These are phyloP conservation scores for Nicotiana otophora DNA, from an alignment of 257 asterid species.

Conservation along the genomic window DNA sequence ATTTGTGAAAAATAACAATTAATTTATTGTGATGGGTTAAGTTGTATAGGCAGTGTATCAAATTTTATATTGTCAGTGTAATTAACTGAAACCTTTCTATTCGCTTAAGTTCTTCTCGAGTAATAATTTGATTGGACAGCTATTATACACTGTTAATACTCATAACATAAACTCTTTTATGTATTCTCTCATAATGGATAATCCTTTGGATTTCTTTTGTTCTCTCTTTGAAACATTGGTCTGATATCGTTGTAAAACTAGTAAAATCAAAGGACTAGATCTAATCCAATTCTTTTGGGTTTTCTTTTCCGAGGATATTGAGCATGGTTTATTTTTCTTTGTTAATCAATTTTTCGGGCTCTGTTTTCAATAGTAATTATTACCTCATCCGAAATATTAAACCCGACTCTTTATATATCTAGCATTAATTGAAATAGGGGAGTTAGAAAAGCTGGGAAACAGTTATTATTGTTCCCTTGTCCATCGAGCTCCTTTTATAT, in stretches of 20 bases:
- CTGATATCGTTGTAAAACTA: constrained; percentile 17
- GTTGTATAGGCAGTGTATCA: too few species aligned
- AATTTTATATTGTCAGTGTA: too few species aligned
- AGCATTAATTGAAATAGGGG: constrained; percentile 17
- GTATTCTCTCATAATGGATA: too few species aligned
- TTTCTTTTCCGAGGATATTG: constrained; percentile 18
- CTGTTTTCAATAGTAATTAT: background rate
- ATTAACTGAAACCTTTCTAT: too few species aligned
- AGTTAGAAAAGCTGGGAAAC: background rate
- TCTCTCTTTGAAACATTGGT: background rate
- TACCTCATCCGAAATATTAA: constrained; percentile 33
- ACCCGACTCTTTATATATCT: constrained; percentile 24
- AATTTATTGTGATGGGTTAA: too few species aligned
- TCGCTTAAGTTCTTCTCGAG: too few species aligned
- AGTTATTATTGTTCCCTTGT: background rate
- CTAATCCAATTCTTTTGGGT: background rate
- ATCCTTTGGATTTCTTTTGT: background rate
- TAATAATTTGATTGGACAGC: too few species aligned
- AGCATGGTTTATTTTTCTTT: constrained; percentile 1
- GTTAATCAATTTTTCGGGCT: background rate
- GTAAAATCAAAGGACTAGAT: constrained; percentile 15
- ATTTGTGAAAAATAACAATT: too few species aligned
- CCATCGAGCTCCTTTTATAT: background rate
- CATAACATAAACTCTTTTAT: too few species aligned
- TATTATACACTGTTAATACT: too few species aligned